Base-by-base conservation (phyloP, 208 protist species). In the Wallacemonas rigidus region DNA sequence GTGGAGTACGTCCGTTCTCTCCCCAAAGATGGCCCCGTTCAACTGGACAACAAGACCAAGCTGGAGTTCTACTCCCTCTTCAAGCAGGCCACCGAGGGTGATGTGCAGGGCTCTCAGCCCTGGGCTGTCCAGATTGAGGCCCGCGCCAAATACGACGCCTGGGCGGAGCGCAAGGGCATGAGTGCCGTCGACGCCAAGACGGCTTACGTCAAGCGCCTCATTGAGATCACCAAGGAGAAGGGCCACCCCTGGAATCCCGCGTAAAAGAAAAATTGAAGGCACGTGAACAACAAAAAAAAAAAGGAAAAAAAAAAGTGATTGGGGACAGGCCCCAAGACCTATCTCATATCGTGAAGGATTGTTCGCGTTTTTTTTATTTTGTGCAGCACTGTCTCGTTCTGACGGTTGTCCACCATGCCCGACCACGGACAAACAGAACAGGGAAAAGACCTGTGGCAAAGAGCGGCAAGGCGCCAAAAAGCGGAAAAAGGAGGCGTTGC, bases 51-150 rank as follows among this genome's bases (percentile, higher is more conserved):
- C 75, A 81, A 85, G 8, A 93, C 93, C 48, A 90, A 94, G 74
- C 90, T 99, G 5, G 72, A 95, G 76, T 88, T 98, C 69, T 99
- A 99, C 83, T 89, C 78, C n/a, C 77, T 98, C 14, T 99, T 87
- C 91, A 99, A 99, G 89, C 98, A 99, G 86, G 97, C 91, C 45
- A 99, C 93, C 44, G 95, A 96, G 74, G 98, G 98, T 6, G 92
- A 98, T 56, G 91, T 96, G 67, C 87, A 85, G 72, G 93, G 91
- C 47, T 64, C 72, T 26, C 95, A 94, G 82, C 95, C 95, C 65
- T 98, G 91, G 88, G 89, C 91, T 6, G 90, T 98, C n/a, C 86
- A 97, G 70, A 26, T 98, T 41, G 92, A 96, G 85, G 89, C 90
- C 9, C 88, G 93, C 63, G 94, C 95, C 75, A 99, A 99, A 86